phyloP scores from a whole-genome alignment of 2,329 filamentous ascomycete species.

The Neonectria neomacrospora region DNA sequence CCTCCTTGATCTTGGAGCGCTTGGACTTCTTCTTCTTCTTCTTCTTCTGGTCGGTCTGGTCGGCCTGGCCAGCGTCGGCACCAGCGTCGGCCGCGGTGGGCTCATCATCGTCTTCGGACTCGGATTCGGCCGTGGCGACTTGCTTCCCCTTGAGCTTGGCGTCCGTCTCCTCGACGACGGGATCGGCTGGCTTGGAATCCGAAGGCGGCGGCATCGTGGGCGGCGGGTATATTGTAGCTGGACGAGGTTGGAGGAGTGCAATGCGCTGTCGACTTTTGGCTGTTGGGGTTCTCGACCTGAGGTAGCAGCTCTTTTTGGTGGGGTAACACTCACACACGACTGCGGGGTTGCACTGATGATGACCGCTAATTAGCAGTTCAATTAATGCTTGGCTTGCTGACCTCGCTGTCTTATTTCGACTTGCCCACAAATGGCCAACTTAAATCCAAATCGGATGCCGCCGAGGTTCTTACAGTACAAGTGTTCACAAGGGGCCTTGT shows the following conservation, averaged over 20 bases:
- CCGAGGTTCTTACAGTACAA: neutral
- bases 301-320: conserved; percentile 39
- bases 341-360: conserved; percentile 22
- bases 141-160: conserved; percentile 55
- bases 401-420: neutral
- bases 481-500: neutral
- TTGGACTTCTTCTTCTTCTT: conserved; percentile 76
- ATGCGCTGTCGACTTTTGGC: conserved; percentile 4
- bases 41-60: conserved; percentile 46
- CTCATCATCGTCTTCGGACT: conserved; percentile 54
- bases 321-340: conserved; percentile 33
- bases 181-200: conserved; percentile 71
- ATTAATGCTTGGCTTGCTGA: neutral
- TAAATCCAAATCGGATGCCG: neutral
- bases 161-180: conserved; percentile 56
- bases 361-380: neutral
- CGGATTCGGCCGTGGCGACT: conserved; percentile 60
- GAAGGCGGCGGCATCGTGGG: conserved; percentile 62
- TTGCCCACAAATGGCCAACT: neutral
- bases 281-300: conserved; percentile 1
- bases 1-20: conserved; percentile 68
- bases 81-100: conserved; percentile 53
- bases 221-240: conserved; percentile 23
- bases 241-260: conserved; percentile 8
- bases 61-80: conserved; percentile 45